Evolutionary conservation across 352 stramenopile genomes (phyloP), one percentile per base, ranked within the genome.

Genomic region (Phytophthora citricola): DNA sequence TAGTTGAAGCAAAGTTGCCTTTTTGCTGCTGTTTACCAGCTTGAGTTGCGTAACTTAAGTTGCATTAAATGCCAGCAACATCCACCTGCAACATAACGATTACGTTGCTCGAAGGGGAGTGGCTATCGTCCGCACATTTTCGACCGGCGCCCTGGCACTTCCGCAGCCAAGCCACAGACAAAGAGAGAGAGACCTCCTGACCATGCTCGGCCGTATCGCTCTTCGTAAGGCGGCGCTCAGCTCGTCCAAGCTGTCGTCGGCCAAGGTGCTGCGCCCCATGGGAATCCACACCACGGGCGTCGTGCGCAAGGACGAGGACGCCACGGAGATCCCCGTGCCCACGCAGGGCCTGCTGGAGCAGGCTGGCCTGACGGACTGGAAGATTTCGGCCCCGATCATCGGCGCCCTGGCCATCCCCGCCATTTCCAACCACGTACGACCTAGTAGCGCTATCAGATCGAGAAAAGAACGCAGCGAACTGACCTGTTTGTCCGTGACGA

Each of bases 331-430:
- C 38, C 40, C 65, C 8, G 63, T 83, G 43, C 69, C 72, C 26
- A 81, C 82, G 48, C 73, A 82, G 52, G 81, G 85, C 9, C 58
- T 93, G 34, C 71, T 95, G 56, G 58, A 79, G 31, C 70, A 89
- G 67, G 85, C 73, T 53, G 87, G 87, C 9, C 74, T 95, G 36
- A 84, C 91, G 55, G 87, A 95, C 77, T 92, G 83, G 82, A 93
- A 93, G 80, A 85, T 95, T 75, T 91, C 81, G 70, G 72, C 75
- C 57, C 87, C 87, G 43, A 84, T 95, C 55, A 75, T 83, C 45
- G 81, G 76, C 44, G 87, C 87, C 32, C 71, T 93, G 47, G 71
- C 87, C 38, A 92, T 95, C 60, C 87, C 87, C 43, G 63, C 76
- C 34, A 79, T 95, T 66, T 90, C 80, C 70, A 95, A 95, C 67